Evolutionary conservation across 176 grass and related monocot genomes (phyloP).

Genomic region (Saccharum spontaneum): DNA sequence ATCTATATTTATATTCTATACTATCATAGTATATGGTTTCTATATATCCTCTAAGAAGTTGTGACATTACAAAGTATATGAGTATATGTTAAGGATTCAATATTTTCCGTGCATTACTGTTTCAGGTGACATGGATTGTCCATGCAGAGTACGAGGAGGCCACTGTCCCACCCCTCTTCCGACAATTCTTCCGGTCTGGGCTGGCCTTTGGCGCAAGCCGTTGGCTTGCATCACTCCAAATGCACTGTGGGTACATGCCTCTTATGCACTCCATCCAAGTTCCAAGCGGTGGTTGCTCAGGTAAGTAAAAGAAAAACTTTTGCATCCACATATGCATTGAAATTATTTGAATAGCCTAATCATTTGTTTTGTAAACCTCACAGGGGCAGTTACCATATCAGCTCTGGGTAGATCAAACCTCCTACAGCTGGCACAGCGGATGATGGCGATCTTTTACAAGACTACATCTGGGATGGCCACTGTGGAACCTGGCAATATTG

Average conservation of each 20-base stretch:
- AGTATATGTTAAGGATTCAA: not conserved
- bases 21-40: not conserved
- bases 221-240: slow-evolving; percentile 34
- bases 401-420: not conserved
- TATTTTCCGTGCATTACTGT: not conserved
- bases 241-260: slow-evolving; percentile 23
- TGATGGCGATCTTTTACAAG: not conserved
- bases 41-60: not conserved
- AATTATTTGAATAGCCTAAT: not conserved
- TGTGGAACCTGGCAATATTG: not conserved
- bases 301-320: slow-evolving; percentile 3
- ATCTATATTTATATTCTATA: not conserved
- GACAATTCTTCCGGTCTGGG: slow-evolving; percentile 34
- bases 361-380: not conserved
- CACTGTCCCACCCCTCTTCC: not conserved
- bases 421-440: not conserved
- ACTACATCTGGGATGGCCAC: not conserved
- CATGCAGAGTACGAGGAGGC: slow-evolving; percentile 34
- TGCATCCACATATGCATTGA: not conserved
- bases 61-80: not conserved
- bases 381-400: not conserved
- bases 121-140: slow-evolving; percentile 52
- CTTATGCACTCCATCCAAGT: not conserved
- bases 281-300: not conserved
- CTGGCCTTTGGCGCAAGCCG: slow-evolving; percentile 33